Evolutionary conservation across 228 moss, liverwort and hornwort species (phyloP), one percentile per base, ranked within the genome.

Genomic region (Sphagnum magellanicum): DNA sequence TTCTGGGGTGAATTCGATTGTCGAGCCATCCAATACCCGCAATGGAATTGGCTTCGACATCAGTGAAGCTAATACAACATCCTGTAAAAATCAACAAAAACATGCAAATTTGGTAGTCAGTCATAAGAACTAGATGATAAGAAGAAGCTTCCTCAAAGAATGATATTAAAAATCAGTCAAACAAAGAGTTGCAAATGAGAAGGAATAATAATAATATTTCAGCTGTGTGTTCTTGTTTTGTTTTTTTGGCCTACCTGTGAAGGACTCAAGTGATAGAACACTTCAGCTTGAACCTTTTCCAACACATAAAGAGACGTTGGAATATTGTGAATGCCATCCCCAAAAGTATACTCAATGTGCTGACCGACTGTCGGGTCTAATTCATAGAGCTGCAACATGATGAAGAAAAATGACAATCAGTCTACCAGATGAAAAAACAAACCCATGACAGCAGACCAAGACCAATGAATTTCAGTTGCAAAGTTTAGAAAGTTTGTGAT

Each of bases 191-290:
- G 8, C 55, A 55, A 55, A 55, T 55, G 55, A 8, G 55, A 8
- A 12, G 55, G 55, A 55, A 55, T 55, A 55, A 8, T 55, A 55
- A 32, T 32, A 2, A 32, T 32, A 32, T 32, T 32, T 32, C 32
- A 32, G 32, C 32, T 32, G 32, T 32, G 32, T 32, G 32, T 32
- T 32, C 32, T 32, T 32, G 32, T 32, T 32, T 32, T 32, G 32
- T 32, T 32, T 32, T 32, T 32, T 32, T 2, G 32, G 55, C 9
- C 9, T 55, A 55, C 55, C 55, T 83, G 79, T 12, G 83, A 74
- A 47, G 83, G 77, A 64, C 74, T 59, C 83, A 83, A 51, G 66
- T 83, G 74, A 48, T 79, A 83, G 77, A 72, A 83, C 67, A 79
- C 77, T 52, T 77, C 61, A 49, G 81, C 74, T 68, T 81, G 81